Evolutionary conservation across 768 basidiomycete species (phyloP).

Genomic region (Boletus rubescentipes): DNA sequence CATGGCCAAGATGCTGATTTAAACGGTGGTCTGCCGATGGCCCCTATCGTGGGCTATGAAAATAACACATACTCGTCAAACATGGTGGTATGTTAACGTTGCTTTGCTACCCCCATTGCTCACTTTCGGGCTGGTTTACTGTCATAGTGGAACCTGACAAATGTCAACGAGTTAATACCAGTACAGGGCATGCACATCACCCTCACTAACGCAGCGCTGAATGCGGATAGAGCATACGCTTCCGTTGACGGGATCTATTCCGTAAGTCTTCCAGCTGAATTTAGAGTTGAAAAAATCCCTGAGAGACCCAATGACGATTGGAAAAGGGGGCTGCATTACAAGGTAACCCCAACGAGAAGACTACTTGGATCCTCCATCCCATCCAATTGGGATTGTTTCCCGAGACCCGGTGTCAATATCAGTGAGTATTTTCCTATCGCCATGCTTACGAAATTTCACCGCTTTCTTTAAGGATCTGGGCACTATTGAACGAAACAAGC

Average conservation of each 20-base stretch:
- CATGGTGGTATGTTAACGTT: conserved; percentile 6
- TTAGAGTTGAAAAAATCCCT: no score
- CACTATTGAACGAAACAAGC: background rate
- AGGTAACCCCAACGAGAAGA: background rate
- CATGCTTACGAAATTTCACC: background rate
- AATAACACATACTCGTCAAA: background rate
- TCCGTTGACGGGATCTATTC: background rate
- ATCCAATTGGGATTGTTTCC: no score
- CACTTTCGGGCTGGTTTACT: background rate
- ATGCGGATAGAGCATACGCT: background rate
- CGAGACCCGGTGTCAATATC: background rate
- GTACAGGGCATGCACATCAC: conserved; percentile 1
- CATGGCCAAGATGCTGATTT: background rate
- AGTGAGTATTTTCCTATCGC: background rate
- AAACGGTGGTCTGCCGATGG: background rate
- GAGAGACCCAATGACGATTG: background rate
- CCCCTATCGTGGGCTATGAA: background rate
- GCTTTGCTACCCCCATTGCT: background rate
- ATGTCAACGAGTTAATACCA: background rate
- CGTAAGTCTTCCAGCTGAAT: background rate
- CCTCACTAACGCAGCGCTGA: background rate
- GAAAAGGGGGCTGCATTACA: background rate
- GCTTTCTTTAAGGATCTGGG: background rate
- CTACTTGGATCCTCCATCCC: background rate
- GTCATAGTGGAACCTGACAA: conserved; percentile 1